Conservation (phyloP, 2,329 filamentous ascomycete species). For the Fusarium sp. region DNA sequence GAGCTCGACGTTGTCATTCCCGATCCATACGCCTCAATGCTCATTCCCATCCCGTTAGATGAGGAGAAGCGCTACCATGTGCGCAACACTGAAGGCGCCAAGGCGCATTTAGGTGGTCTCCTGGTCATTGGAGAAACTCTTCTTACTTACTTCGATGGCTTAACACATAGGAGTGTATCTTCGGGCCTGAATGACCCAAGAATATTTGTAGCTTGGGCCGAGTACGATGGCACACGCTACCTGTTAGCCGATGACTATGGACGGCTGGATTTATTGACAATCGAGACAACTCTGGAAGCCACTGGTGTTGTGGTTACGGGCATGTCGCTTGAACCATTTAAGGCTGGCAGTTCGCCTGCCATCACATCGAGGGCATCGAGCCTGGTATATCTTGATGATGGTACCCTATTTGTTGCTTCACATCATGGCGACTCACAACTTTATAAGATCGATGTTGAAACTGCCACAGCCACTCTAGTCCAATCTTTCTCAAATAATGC, state of each 20-base stretch:
- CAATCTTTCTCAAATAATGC: constrained; percentile 82
- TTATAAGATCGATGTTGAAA: constrained; percentile 64
- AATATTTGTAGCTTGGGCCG: constrained; percentile 92
- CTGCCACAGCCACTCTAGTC: constrained; percentile 68
- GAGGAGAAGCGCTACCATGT: constrained; percentile 70
- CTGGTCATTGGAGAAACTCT: constrained; percentile 83
- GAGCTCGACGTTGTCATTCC: constrained; percentile 64
- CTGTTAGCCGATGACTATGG: constrained; percentile 95
- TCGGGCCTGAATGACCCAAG: constrained; percentile 77
- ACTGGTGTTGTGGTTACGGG: constrained; percentile 74
- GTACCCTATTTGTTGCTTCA: constrained; percentile 86
- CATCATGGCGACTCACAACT: constrained; percentile 94
- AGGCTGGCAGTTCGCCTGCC: constrained; percentile 41
- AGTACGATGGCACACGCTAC: constrained; percentile 83
- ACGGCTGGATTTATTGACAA: constrained; percentile 83
- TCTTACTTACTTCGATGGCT: constrained; percentile 86
- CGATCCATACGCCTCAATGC: constrained; percentile 67
- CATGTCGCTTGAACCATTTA: constrained; percentile 71
- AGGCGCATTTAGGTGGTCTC: constrained; percentile 74
- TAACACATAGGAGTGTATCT: constrained; percentile 74
- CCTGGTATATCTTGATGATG: constrained; percentile 80
- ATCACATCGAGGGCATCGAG: constrained; percentile 79
- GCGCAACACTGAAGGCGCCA: constrained; percentile 63
- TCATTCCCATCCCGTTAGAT: constrained; percentile 71
- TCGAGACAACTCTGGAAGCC: constrained; percentile 74